Base-by-base conservation (phyloP, 2,329 filamentous ascomycete species). In the Tolypocladium amazonense region DNA sequence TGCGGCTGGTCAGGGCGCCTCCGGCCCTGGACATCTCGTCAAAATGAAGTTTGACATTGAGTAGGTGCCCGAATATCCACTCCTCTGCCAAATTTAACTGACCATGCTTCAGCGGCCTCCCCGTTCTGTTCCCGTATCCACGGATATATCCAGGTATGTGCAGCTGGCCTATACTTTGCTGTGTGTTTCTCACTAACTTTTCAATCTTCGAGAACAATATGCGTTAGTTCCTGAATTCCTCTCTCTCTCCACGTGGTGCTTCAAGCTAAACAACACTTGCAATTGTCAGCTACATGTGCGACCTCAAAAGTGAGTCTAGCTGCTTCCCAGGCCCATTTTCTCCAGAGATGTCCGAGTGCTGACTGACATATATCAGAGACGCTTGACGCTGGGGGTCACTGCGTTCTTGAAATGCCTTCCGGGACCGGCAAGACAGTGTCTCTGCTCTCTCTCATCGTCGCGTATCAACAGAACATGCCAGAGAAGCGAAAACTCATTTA, bases 341-440 rank as follows among this genome's bases (percentile, higher is more conserved):
- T 23, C 9, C 56, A 2, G 5, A 25, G 15, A 14, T 47, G 38
- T 37, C 27, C 30, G 14, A 27, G 11, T n/a, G 20, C 45, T 60
- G 39, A 60, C n/a, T 20, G 27, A 5, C 41, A 8, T 43, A 15
- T 20, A 9, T 50, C 53, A 83, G 80, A 79, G 66, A 97, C 94
- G 25, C 87, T 99, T 69, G 94, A 99, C 81, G 89, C 88, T 25
- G 90, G 90, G 58, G 95, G 94, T 62, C 92, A 99, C 76, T 97
- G 92, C 73, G 93, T 99, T 27, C 78, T 99, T 67, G 94, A 99
- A 77, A 99, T 99, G 94, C 94, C 94, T 74, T 99, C 94, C 61
- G 94, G 94, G 52, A 99, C 94, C 30, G 94, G 94, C 62, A 99
- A 99, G 79, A 99, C 94, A 0, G 90, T 99, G 33, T 97, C 94